phyloP scores from a whole-genome alignment of 495 filamentous ascomycete genomes.

The Lophium mytilinum region DNA sequence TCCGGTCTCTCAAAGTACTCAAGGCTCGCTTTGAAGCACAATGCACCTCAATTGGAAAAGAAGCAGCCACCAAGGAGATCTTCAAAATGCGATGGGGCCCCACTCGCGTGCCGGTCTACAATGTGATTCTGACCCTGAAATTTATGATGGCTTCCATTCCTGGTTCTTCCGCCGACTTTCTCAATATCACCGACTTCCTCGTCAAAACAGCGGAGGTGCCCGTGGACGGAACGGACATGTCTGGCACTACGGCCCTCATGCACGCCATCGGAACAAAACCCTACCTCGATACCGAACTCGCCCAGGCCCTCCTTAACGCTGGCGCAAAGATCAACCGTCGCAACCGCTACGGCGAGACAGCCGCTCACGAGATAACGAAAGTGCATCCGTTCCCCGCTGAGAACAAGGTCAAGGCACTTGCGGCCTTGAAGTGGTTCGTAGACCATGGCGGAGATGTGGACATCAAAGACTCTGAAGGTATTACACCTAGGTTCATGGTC shows the following conservation, averaged over 20 bases:
- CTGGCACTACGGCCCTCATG: not conserved
- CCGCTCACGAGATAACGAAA: not conserved
- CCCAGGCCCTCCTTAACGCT: not conserved
- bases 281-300: not conserved
- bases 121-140: not conserved
- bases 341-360: not conserved
- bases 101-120: not conserved
- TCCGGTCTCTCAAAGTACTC: not conserved
- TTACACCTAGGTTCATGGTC: not conserved
- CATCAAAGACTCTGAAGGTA: not conserved
- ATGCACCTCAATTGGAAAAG: not conserved
- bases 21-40: not conserved
- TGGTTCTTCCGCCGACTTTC: not conserved
- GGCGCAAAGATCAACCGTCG: not conserved
- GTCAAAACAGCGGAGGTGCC: not conserved
- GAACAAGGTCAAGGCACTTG: not conserved
- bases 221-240: not conserved
- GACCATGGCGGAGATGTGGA: not conserved
- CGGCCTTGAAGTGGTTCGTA: not conserved
- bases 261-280: not conserved
- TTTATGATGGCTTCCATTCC: not conserved
- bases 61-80: not conserved
- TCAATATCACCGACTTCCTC: not conserved
- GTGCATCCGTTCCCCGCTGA: not conserved
- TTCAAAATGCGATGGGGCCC: not conserved